Evolutionary conservation across 805 yeast genomes (phyloP), one percentile per base, ranked within the genome.

Genomic region (Candida xyloterini): DNA sequence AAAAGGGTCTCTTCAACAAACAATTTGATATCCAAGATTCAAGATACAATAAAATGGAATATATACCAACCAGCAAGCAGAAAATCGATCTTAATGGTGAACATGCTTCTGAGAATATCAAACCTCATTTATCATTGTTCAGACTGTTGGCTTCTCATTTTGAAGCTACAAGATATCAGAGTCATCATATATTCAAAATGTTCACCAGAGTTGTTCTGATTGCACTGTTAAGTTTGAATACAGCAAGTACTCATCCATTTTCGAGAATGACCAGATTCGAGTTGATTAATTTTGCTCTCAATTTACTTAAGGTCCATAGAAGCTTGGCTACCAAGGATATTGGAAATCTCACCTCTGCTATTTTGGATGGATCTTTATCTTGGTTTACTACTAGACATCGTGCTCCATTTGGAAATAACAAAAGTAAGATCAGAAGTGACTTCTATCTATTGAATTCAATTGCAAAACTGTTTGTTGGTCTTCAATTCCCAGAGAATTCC

Each of bases 351-450:
- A 73, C 76, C 1, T 65, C 65, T 26, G 61, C 74, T 3, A 72
- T 89, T 11, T 58, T 84, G 16, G 78, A 76, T 40, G 88, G 87
- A 13, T 74, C 83, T 0, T 68, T 93, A 30, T 71, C 83, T 1
- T 90, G 98, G 96, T 93, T 88, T 57, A 70, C 69, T 16, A 71
- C 67, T 32, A 69, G 76, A 15, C 68, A 78, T 1, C 67, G 73
- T 3, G 83, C 82, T 66, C 96, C 98, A 11, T 89, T 73, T 65
- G 98, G 99, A 3, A 82, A 88, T 9, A 88, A 91, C 56, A 70
- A 76, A 30, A 62, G 86, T 46, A 79, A 79, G 56, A 78, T 81
- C 35, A 80, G 79, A 47, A 76, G 87, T 1, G 96, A 90, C 52
- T 70, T 74, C 51, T 66, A 71, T 4, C 62, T 81, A 35, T 66